Evolutionary conservation across 2,329 filamentous ascomycete genomes (phyloP), one percentile per base, ranked within the genome.

Genomic region (Allantophomopsis cytisporea): DNA sequence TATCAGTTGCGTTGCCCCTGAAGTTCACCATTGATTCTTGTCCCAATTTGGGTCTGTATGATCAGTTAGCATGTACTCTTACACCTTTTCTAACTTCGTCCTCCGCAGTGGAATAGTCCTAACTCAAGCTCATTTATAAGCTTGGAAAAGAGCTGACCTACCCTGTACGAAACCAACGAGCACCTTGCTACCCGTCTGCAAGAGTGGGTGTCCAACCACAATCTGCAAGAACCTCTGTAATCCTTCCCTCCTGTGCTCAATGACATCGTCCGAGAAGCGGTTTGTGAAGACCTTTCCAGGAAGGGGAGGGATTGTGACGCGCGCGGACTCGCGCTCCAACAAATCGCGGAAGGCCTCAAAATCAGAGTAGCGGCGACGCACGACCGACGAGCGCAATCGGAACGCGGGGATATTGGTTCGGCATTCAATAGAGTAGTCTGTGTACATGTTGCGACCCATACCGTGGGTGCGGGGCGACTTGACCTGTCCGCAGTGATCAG

Each of bases 301-400:
- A 47, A 98, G 66, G 5, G 91, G 89, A 1, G 91, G 91, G 55
- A 98, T 98, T 16, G 87, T 94, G 42, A 98, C 91, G 48, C 89
- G 76, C 42, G 88, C 88, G 52, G 77, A 84, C 65, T 98, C 91
- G 51, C 91, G 80, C 73, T 98, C 91, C 44, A 98, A 76, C 47
- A 96, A 94, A 62, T 98, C 91, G 57, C 91, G 84, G 62, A 98
- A 98, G 65, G 94, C 89, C 66, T 98, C 91, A 60, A 98, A 98
- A 62, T 98, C 91, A 41, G 83, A 91, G 69, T 98, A 98, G 39
- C 91, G 85, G 46, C 91, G 80, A 50, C 88, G 86, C 45, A 98
- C 91, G 50, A 79, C 76, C 47, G 80, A 87, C 58, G 83, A 76
- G 50, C 88, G 86, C 52, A 95, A 78, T 68, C 96, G 96, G 74